A percentile compares a stretch with the other conserved stretches of the same genome.
These are phyloP conservation scores for Aspergillus hancockii DNA, from an alignment of 495 filamentous ascomycete species.

Conservation along the genomic window DNA sequence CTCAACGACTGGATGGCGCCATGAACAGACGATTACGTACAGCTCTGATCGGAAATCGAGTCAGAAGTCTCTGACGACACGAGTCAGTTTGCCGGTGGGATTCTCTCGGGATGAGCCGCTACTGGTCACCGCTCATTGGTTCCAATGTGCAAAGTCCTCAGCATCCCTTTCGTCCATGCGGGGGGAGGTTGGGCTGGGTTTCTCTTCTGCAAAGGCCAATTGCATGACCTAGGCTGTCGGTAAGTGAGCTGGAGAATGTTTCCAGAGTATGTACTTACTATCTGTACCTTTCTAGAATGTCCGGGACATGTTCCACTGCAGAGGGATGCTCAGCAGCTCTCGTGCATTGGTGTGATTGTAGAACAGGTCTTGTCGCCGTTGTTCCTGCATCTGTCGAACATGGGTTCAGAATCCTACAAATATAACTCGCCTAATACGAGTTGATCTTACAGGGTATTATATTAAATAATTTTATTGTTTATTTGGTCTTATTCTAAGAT, in stretches of 20 bases:
- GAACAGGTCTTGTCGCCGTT: background rate
- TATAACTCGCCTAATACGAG: background rate
- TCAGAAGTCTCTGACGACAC: conserved; percentile 26
- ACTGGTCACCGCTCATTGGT: conserved; percentile 15
- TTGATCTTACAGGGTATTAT: background rate
- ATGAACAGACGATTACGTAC: conserved; percentile 7
- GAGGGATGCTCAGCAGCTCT: background rate
- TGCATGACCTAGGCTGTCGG: background rate
- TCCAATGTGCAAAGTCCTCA: conserved; percentile 3
- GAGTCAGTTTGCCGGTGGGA: conserved; percentile 18
- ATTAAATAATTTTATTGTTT: background rate
- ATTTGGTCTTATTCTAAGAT: background rate
- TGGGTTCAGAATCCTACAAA: background rate
- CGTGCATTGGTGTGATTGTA: background rate
- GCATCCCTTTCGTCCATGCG: conserved; percentile 16
- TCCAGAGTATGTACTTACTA: background rate
- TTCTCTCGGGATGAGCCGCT: conserved; percentile 12
- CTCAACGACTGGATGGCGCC: background rate
- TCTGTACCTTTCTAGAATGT: background rate
- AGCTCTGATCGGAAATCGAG: background rate
- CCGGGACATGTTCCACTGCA: background rate
- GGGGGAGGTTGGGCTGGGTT: conserved; percentile 1
- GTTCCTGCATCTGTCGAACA: conserved; percentile 1
- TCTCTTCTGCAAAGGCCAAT: conserved; percentile 9
- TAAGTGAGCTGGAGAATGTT: background rate